Evolutionary conservation across 306 rosid genomes (phyloP), one percentile per base, ranked within the genome.

Genomic region (Delonix regia): DNA sequence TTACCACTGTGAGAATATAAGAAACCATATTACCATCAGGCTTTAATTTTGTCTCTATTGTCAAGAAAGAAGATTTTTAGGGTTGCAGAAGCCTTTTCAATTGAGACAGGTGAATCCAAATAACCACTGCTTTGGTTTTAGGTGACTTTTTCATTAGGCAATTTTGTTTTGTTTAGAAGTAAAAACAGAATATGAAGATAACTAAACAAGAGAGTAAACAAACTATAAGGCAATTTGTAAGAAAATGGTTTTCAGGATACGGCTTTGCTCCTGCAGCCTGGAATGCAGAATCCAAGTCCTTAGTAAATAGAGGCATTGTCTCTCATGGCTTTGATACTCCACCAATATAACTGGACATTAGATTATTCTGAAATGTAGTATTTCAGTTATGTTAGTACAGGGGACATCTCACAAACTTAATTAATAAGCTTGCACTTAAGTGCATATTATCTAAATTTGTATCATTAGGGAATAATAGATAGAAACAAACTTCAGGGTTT

Each of bases 201-300:
- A 6, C 48, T 53, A 45, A 44, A 44, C 69, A 60, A 74, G 36
- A 71, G 65, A 30, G 9, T 6, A 55, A 24, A 45, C 63, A 42
- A 66, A 55, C 15, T 49, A 67, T 19, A 78, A 39, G 57, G 10
- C 51, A 60, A 71, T 53, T 71, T 53, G 57, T 81, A 71, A 74
- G 44, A 71, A 82, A 81, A 53, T 49, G 27, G 25, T 56, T n/a
- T n/a, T 56, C 77, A 90, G 99, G 99, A 94, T 94, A 94, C 97
- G 90, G 69, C 66, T 85, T 87, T 62, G 91, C 77, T 85, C 97
- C 99, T 24, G 95, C 97, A 21, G 86, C 87, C 83, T 81, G 93
- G 82, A 94, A 94, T 49, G 86, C 87, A 8, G 90, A 84, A 76
- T 94, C 99, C 61, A 81, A 66, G 73, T 92, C 99, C 85, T 94